These are phyloP conservation scores for Hypomontagnella monticulosa DNA, from an alignment of 495 filamentous ascomycete genomes.

Conservation along the genomic window DNA sequence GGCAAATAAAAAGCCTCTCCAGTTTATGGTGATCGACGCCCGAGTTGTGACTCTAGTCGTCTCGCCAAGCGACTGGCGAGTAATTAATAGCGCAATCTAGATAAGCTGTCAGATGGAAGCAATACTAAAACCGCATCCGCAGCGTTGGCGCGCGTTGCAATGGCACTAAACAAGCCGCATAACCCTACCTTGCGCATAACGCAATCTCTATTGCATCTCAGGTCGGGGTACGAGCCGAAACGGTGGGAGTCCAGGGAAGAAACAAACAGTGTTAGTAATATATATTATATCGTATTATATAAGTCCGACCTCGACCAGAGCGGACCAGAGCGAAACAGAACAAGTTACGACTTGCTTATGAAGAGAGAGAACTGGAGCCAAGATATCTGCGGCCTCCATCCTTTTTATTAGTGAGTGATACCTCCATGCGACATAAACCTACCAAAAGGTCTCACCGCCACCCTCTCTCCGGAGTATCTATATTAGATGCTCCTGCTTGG, in stretches of 20 bases:
- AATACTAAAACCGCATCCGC: conserved; percentile 30
- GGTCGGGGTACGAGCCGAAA: conserved; percentile 23
- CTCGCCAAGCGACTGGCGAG: conserved; percentile 42
- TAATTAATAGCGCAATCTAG: conserved; percentile 46
- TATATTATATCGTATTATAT: conserved; percentile 24
- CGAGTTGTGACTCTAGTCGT: conserved; percentile 22
- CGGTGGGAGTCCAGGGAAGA: conserved; percentile 7
- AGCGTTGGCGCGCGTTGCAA: conserved; percentile 34
- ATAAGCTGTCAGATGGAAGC: conserved; percentile 39
- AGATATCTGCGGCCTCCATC: conserved; percentile 18
- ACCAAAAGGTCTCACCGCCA: conserved; percentile 26
- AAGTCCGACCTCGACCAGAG: conserved; percentile 5
- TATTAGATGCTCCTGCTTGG: conserved; percentile 18
- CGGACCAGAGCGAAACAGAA: conserved; percentile 15
- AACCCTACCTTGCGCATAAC: conserved; percentile 33
- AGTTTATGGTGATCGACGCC: conserved; percentile 20
- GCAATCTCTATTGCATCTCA: conserved; percentile 26
- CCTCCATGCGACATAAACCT: background rate
- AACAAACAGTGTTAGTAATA: conserved; percentile 15
- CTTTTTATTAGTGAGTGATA: conserved; percentile 8
- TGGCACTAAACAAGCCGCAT: conserved; percentile 18
- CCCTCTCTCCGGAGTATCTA: conserved; percentile 33
- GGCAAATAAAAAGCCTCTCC: conserved; percentile 33
- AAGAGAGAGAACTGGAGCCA: conserved; percentile 15
- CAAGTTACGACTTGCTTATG: conserved; percentile 6